These are phyloP conservation scores for Saturnispora bothae DNA, from an alignment of 805 yeast species.

Conservation along the genomic window DNA sequence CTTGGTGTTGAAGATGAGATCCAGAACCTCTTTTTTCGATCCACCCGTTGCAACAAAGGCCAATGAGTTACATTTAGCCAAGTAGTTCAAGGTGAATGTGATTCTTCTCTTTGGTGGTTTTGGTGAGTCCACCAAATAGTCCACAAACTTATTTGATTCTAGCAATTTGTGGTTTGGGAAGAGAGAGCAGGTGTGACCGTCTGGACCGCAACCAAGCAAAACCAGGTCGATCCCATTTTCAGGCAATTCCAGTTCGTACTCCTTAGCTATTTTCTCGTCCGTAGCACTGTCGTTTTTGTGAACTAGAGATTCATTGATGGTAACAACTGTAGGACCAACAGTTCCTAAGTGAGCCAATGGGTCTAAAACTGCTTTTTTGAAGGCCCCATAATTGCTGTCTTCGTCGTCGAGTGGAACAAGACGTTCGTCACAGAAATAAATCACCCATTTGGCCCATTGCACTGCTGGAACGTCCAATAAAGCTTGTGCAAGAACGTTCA, in stretches of 20 bases:
- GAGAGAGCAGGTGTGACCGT: conserved; percentile 89
- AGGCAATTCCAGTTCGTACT: conserved; percentile 54
- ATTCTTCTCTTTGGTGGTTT: conserved; percentile 92
- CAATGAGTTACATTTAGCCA: conserved; percentile 42
- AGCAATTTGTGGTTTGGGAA: conserved; percentile 77
- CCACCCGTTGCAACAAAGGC: conserved; percentile 88
- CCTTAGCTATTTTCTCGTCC: conserved; percentile 47
- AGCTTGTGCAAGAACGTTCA: conserved; percentile 59
- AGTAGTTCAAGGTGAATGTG: conserved; percentile 74
- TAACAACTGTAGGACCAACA: conserved; percentile 46
- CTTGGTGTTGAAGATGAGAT: conserved; percentile 49
- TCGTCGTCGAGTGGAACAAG: conserved; percentile 71
- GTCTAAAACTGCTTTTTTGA: conserved; percentile 52
- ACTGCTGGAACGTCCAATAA: conserved; percentile 46
- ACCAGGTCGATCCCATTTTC: conserved; percentile 46
- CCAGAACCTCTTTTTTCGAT: conserved; percentile 64
- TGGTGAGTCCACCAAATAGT: conserved; percentile 72
- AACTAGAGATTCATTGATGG: conserved; percentile 56
- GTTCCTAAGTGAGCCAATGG: conserved; percentile 33
- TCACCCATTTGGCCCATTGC: conserved; percentile 67
- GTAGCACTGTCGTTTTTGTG: conserved; percentile 39
- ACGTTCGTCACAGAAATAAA: conserved; percentile 86
- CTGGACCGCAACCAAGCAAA: conserved; percentile 88
- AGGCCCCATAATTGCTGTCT: conserved; percentile 80
- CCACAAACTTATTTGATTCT: conserved; percentile 43